Conservation (phyloP, 1,284 basidiomycete species). For the Chiua sp. region DNA sequence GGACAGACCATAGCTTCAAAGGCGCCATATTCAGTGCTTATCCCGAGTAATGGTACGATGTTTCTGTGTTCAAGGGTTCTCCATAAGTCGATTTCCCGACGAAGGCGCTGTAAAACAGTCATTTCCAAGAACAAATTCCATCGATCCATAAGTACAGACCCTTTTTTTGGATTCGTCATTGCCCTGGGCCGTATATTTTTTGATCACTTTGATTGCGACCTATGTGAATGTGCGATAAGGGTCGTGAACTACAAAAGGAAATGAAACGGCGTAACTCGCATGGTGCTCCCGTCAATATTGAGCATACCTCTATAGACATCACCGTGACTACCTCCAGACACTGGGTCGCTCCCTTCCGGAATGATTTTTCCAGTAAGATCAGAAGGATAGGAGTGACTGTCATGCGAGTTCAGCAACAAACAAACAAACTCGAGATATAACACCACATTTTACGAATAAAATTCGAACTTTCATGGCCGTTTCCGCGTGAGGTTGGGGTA, state of each 20-base stretch:
- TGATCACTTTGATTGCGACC: slow-evolving; percentile 34
- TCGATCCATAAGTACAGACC: slow-evolving; percentile 1
- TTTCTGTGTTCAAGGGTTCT: slow-evolving; percentile 27
- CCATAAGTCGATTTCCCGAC: slow-evolving; percentile 34
- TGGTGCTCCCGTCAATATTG: slow-evolving; percentile 13
- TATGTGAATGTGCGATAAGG: slow-evolving; percentile 3
- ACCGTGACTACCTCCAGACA: slow-evolving; percentile 26
- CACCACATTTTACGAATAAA: slow-evolving; percentile 22
- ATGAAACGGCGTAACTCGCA: slow-evolving; percentile 22
- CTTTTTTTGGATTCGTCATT: slow-evolving; percentile 21
- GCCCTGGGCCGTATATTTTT: slow-evolving; percentile 20
- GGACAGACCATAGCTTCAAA: slow-evolving; percentile 35
- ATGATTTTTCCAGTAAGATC: slow-evolving; percentile 22
- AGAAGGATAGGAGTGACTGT: slow-evolving; percentile 17
- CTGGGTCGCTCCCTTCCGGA: slow-evolving; percentile 14
- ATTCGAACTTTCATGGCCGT: slow-evolving; percentile 7
- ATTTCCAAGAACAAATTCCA: not conserved
- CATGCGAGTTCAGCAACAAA: slow-evolving; percentile 1
- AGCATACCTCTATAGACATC: slow-evolving; percentile 28
- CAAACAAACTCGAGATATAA: not conserved
- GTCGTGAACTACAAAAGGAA: too few relatives aligned
- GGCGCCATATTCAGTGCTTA: slow-evolving; percentile 25
- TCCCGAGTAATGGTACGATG: slow-evolving; percentile 31
- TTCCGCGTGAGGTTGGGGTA: slow-evolving; percentile 4
- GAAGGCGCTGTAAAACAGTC: slow-evolving; percentile 24